Evolutionary conservation across 1,284 basidiomycete genomes (phyloP).

Genomic region (Cryptococcus amylolentus): DNA sequence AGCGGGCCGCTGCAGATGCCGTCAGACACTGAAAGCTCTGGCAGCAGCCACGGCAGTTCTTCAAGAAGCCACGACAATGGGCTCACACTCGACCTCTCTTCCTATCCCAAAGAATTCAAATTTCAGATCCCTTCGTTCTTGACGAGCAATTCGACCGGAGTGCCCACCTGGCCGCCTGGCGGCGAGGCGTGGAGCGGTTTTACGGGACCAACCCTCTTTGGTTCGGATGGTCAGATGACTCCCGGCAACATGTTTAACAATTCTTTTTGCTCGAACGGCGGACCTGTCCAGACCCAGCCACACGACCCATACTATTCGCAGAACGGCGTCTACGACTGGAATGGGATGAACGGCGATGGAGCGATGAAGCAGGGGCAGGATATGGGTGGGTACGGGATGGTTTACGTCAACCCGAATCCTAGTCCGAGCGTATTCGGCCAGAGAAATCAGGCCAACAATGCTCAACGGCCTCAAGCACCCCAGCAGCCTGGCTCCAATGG

Average conservation of each 20-base stretch:
- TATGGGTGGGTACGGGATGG: slow-evolving; percentile 9
- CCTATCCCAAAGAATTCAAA: slow-evolving; percentile 39
- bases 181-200: slow-evolving; percentile 45
- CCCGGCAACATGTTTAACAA: slow-evolving; percentile 21
- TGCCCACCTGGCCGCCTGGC: slow-evolving; percentile 39
- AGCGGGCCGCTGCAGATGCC: no score
- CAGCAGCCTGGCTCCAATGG: no score
- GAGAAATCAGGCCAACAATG: neutral
- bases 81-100: slow-evolving; percentile 35
- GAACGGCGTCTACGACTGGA: neutral
- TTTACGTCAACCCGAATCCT: slow-evolving; percentile 35
- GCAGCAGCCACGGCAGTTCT: no score
- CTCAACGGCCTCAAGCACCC: no score
- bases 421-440: slow-evolving; percentile 10
- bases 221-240: slow-evolving; percentile 15
- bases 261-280: no score
- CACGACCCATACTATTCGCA: no score
- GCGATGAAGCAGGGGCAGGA: neutral
- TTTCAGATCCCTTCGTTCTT: slow-evolving; percentile 42
- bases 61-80: slow-evolving; percentile 17
- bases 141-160: slow-evolving; percentile 29
- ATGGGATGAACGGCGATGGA: neutral
- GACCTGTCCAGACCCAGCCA: no score
- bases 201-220: slow-evolving; percentile 24
- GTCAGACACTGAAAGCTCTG: no score